These are phyloP conservation scores for Staphylotrichum longicolle DNA, from an alignment of 495 filamentous ascomycete species.

Conservation along the genomic window DNA sequence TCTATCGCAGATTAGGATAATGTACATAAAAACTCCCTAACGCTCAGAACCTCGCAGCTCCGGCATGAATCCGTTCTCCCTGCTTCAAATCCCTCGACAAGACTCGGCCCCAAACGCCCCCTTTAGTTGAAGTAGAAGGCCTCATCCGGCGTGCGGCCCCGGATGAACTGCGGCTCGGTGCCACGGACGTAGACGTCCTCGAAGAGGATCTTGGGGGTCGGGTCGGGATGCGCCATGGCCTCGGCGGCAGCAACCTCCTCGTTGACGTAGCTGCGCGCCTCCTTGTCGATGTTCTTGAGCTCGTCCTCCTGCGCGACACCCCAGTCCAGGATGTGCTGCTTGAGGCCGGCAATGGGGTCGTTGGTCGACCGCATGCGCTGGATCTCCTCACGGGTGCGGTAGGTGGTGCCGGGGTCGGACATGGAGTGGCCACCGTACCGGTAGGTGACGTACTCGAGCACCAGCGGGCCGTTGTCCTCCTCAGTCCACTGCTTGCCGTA, in stretches of 20 bases:
- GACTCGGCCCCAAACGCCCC: background rate
- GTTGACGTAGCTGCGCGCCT: conserved; percentile 78
- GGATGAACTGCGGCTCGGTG: conserved; percentile 84
- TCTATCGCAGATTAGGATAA: conserved; percentile 30
- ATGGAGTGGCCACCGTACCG: conserved; percentile 98
- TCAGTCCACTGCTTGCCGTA: conserved; percentile 84
- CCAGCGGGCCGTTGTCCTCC: conserved; percentile 82
- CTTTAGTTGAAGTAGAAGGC: conserved; percentile 69
- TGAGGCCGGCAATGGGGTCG: conserved; percentile 96
- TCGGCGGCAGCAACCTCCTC: conserved; percentile 89
- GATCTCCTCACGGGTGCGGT: conserved; percentile 98
- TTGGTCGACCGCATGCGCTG: conserved; percentile 98
- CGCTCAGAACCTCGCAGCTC: conserved; percentile 16
- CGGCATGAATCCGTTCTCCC: conserved; percentile 7
- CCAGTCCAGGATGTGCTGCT: conserved; percentile 98
- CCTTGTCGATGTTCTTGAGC: conserved; percentile 92
- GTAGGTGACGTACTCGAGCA: conserved; percentile 99
- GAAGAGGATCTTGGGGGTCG: conserved; percentile 73
- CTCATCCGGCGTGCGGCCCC: conserved; percentile 88
- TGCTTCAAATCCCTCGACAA: background rate
- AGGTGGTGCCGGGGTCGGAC: conserved; percentile 98
- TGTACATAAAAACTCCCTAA: conserved; percentile 25
- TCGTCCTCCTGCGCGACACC: conserved; percentile 89
- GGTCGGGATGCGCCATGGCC: conserved; percentile 75
- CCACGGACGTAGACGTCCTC: conserved; percentile 98